Conservation (phyloP, 306 rosid species). For the Canavalia gladiata region DNA sequence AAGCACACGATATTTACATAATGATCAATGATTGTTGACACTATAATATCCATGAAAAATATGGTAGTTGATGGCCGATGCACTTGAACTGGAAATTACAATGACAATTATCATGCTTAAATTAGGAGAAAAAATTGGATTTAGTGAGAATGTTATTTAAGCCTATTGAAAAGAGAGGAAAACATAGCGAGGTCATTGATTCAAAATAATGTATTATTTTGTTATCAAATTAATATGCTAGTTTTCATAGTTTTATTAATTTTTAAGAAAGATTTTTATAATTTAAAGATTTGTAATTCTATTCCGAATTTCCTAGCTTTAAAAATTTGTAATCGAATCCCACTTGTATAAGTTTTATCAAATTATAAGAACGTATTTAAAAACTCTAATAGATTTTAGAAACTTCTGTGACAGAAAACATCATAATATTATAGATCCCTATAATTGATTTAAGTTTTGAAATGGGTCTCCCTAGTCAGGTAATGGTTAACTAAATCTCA, state of each 20-base stretch:
- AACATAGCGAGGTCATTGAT: too few relatives aligned
- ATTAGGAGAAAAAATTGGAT: background rate
- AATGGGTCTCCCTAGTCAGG: background rate
- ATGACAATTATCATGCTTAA: background rate
- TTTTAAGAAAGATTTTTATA: background rate
- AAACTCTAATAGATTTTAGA: too few relatives aligned
- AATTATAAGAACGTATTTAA: background rate
- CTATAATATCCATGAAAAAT: background rate
- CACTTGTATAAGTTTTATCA: too few relatives aligned
- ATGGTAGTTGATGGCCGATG: background rate
- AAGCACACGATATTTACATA: constrained; percentile 1
- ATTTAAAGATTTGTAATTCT: background rate
- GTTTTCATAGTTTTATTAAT: background rate
- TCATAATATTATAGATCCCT: background rate
- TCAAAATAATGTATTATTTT: background rate
- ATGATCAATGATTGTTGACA: background rate
- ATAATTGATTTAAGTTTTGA: background rate
- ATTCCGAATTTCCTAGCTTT: background rate
- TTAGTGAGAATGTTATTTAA: background rate
- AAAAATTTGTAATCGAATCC: background rate
- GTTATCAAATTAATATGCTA: too few relatives aligned
- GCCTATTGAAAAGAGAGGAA: background rate
- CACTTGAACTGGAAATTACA: background rate
- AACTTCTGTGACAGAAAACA: background rate
- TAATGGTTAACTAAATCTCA: background rate